Percentiles rank a stretch among this genome's conserved stretches.
Evolutionary conservation across 352 stramenopile species (phyloP).

Genomic region (Phytophthora quininea): DNA sequence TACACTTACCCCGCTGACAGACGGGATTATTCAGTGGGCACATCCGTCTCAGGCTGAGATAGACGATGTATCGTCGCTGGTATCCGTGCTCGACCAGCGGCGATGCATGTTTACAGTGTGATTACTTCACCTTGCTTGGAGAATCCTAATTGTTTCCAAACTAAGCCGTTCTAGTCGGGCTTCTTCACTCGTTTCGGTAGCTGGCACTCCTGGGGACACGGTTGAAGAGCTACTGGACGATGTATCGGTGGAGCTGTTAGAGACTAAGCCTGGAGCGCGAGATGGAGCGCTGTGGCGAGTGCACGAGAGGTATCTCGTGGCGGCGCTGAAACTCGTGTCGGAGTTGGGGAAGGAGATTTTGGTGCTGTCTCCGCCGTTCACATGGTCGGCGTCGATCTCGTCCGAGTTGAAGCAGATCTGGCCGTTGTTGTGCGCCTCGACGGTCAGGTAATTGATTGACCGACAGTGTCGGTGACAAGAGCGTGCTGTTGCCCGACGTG

Average conservation of each 20-base stretch:
- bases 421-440: slow-evolving; percentile 6
- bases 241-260: too few species aligned
- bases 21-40: slow-evolving; percentile 10
- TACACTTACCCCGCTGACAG: slow-evolving; percentile 7
- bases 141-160: too few species aligned
- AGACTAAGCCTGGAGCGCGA: neutral
- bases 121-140: neutral
- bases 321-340: slow-evolving; percentile 3
- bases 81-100: neutral
- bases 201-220: too few species aligned
- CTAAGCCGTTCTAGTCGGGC: too few species aligned
- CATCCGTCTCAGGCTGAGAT: slow-evolving; percentile 4
- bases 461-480: slow-evolving; percentile 5
- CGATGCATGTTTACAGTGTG: too few species aligned
- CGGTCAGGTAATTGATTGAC: slow-evolving; percentile 8
- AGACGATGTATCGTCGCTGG: slow-evolving; percentile 10
- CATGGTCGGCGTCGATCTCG: neutral
- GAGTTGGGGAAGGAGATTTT: slow-evolving; percentile 13
- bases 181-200: too few species aligned
- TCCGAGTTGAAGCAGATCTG: slow-evolving; percentile 7
- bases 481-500: slow-evolving; percentile 3
- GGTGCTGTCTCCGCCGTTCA: slow-evolving; percentile 1
- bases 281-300: neutral
- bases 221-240: too few species aligned
- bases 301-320: slow-evolving; percentile 1